Percentiles rank a stretch among this genome's conserved stretches.
These are phyloP conservation scores for Malus hybrid DNA, from an alignment of 331 rosid genomes.

Conservation along the genomic window DNA sequence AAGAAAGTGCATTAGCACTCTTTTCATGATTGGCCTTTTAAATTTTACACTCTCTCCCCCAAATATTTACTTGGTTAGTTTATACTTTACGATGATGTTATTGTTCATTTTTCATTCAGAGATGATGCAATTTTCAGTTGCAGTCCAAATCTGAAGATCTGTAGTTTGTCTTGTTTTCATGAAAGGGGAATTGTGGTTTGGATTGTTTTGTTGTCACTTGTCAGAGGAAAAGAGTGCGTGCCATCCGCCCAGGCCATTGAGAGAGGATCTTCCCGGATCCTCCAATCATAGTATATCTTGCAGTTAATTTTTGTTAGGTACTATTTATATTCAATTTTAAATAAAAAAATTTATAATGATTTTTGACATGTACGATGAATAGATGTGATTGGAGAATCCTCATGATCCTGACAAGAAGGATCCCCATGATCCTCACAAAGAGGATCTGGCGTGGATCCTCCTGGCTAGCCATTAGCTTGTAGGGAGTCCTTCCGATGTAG, in stretches of 20 bases:
- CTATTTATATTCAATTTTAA: no score
- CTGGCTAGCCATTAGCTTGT: background rate
- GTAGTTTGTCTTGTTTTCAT: background rate
- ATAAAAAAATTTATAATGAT: no score
- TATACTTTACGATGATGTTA: background rate
- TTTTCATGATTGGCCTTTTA: background rate
- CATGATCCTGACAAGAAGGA: no score
- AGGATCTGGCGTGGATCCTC: no score
- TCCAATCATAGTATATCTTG: no score
- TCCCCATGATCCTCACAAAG: no score
- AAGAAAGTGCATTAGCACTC: constrained; percentile 16
- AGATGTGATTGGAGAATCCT: no score
- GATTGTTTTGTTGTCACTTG: background rate
- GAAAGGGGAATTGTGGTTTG: background rate
- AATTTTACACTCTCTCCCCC: background rate
- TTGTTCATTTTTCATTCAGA: background rate
- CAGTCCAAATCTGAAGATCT: background rate
- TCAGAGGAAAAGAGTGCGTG: background rate
- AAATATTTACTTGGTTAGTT: background rate
- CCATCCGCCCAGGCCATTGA: no score
- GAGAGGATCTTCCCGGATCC: no score
- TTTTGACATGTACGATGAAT: no score
- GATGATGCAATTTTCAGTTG: background rate
- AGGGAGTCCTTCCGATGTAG: background rate
- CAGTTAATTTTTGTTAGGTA: no score